Base-by-base conservation (phyloP, 306 rosid species). In the Rubus parviflorus region DNA sequence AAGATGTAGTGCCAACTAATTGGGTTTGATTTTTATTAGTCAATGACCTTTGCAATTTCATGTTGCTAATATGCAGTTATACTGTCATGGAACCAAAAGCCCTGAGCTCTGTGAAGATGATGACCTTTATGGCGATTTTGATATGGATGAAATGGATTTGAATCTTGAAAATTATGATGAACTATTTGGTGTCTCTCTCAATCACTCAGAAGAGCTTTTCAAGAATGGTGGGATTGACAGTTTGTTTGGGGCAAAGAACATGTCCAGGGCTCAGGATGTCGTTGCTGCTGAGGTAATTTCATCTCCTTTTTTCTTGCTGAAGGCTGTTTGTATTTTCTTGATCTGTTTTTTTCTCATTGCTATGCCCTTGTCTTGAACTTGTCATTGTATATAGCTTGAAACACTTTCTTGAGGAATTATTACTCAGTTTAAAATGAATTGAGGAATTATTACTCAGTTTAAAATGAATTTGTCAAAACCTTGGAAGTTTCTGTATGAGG, bases 171-270 rank as follows among this genome's bases (percentile, higher is more conserved):
- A 89, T 86, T 96, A 92, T 60, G 91, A 89, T 9, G 99, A 96
- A 83, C 89, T 96, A 70, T 96, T 96, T 83, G 94, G 97, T 68
- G 69, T 91, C 81, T 81, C 95, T 71, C 88, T 91, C 53, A 91
- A 81, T 82, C 90, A 87, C 79, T 88, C 97, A 16, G 97, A 95
- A 81, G 97, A 89, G 79, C 92, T 93, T 78, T 84, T 93, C 56
- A 95, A 89, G 89, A 91, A 96, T 70, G 99, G 98, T 68, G 94
- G 99, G 62, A 87, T 96, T 66, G 92, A 86, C 81, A 93, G 99
- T 89, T 90, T 96, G 89, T 96, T 93, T 79, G 90, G 88, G 81
- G 73, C 78, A 19, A 89, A 80, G 66, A 84, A 85, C 22, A 41
- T 93, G 80, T 83, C 90, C 83, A 90, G 89, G 57, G 91, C 85